These are phyloP conservation scores for Silene coronaria DNA, from an alignment of 179 eudicot species.

Conservation along the genomic window DNA sequence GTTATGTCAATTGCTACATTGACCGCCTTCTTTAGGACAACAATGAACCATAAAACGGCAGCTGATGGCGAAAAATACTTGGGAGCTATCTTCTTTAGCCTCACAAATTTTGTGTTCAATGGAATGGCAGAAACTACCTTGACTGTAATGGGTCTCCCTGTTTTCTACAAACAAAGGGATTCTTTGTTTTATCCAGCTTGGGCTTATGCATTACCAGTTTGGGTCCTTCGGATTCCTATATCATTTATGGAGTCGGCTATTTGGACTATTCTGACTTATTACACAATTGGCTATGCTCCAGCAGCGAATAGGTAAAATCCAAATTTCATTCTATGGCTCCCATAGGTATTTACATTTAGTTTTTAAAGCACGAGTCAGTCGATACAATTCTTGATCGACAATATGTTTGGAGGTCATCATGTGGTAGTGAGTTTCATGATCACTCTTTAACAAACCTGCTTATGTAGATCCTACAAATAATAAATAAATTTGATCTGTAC, in stretches of 20 bases:
- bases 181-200: constrained; percentile 66
- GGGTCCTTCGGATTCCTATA: constrained; percentile 61
- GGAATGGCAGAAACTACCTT: constrained; percentile 71
- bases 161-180: constrained; percentile 76
- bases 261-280: constrained; percentile 72
- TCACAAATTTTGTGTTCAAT: constrained; percentile 67
- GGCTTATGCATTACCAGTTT: constrained; percentile 80
- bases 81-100: constrained; percentile 75
- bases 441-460: too few species aligned
- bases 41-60: constrained; percentile 43
- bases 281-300: constrained; percentile 81
- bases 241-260: constrained; percentile 63
- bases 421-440: too few species aligned
- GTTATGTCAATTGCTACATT: constrained; percentile 53
- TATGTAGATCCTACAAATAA: too few species aligned
- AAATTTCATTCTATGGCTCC: too few species aligned
- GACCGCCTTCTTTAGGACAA: constrained; percentile 60
- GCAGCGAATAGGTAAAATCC: constrained; percentile 42
- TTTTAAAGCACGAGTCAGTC: too few species aligned
- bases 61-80: constrained; percentile 56
- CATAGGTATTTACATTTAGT: too few species aligned
- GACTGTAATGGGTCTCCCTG: constrained; percentile 59
- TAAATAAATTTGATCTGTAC: too few species aligned
- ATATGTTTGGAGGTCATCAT: too few species aligned
- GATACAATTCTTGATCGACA: too few species aligned